Evolutionary conservation across 257 asterid genomes (phyloP), one percentile per base, ranked within the genome.

Genomic region (Forsythia viridissima): DNA sequence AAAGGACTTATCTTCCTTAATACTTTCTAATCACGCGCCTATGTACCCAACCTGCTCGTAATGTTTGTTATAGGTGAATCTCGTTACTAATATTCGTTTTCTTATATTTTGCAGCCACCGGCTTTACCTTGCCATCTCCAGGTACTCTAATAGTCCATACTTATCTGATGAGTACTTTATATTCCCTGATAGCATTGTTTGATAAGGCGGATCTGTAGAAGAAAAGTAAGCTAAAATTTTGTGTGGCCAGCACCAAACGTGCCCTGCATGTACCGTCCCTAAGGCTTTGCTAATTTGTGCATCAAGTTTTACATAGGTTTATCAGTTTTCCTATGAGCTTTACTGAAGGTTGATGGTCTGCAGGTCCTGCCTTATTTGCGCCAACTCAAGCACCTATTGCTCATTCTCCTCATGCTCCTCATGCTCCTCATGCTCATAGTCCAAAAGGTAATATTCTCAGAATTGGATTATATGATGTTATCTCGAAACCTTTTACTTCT

Each of bases 41-140:
- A 30, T 30, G 34, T 30, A 30, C 34, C 34, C 34, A 30, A 30
- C 34, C 1, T 30, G 34, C 34, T 30, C 34, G 2, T 30, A 18
- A 13, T 48, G 57, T 13, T 48, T 6, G 15, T 48, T 48, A 48
- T 48, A 48, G 7, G n/a, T 1, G 11, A 57, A n/a, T 20, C 67
- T 1, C 18, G 1, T 30, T 3, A 39, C 40, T 24, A 63, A 63
- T 63, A 10, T 21, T 66, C 48, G 10, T 79, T 72, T 82, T 77
- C 73, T 70, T 77, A 52, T 15, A 5, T 44, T 66, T 42, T 85
- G 86, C 93, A 93, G 97, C 95, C 57, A 24, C 95, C 0, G 97
- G 97, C 4, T 92, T 82, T 81, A 92, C 97, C 16, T 80, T 93
- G 52, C 97, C 97, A 66, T 71, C 97, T 86, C 90, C 97, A 89